phyloP scores from a whole-genome alignment of 371 early-diverging fungal genomes.

The Umbelopsis sp. region DNA sequence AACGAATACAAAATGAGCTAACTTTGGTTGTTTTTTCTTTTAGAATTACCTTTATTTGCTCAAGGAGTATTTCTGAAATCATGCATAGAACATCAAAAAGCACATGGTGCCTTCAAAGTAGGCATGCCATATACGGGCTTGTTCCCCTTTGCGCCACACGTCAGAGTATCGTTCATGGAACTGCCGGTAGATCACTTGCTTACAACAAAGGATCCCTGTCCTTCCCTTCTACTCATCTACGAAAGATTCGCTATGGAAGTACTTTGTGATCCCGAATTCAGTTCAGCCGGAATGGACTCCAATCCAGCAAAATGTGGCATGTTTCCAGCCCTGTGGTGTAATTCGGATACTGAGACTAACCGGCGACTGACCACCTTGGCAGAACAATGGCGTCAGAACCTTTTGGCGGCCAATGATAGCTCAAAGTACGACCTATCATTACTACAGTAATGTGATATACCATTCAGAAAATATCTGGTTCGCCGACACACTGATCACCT shows the following conservation, averaged over 20 bases:
- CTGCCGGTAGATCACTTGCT: slow-evolving; percentile 7
- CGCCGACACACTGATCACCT: not conserved
- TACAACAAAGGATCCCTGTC: slow-evolving; percentile 15
- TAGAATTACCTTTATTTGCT: not conserved
- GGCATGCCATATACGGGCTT: slow-evolving; percentile 17
- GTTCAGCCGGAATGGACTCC: slow-evolving; percentile 3
- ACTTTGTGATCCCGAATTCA: slow-evolving; percentile 1
- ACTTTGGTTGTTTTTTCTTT: not conserved
- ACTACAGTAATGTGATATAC: not conserved
- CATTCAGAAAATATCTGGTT: not conserved
- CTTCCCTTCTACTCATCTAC: slow-evolving; percentile 37
- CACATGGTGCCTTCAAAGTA: slow-evolving; percentile 7
- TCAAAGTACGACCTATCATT: not conserved
- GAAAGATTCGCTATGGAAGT: slow-evolving; percentile 45
- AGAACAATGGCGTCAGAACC: slow-evolving; percentile 10
- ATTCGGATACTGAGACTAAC: not conserved
- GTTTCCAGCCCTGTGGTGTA: slow-evolving; percentile 10
- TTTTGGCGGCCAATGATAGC: not conserved
- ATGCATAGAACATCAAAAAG: slow-evolving; percentile 13
- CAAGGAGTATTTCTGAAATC: slow-evolving; percentile 15
- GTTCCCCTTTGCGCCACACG: slow-evolving; percentile 49
- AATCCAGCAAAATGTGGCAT: slow-evolving; percentile 17
- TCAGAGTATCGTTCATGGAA: slow-evolving; percentile 36
- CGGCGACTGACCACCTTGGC: not conserved
- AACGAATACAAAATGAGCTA: not conserved